phyloP scores from a whole-genome alignment of 768 basidiomycete genomes.

The Trametes cingulata region DNA sequence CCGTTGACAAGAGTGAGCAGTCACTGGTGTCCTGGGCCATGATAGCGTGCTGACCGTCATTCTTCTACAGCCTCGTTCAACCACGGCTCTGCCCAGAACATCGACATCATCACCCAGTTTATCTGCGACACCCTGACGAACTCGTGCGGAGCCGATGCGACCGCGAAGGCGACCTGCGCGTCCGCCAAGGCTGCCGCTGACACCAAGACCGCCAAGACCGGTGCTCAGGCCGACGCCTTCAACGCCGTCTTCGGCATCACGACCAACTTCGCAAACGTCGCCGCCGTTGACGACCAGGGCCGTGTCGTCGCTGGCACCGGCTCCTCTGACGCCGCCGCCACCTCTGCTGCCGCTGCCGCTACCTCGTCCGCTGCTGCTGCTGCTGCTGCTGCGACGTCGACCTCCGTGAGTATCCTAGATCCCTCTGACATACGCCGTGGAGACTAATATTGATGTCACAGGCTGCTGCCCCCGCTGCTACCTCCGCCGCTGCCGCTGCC shows the following conservation, averaged over 20 bases:
- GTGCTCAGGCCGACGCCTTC: slow-evolving; percentile 63
- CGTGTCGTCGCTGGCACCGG: slow-evolving; percentile 32
- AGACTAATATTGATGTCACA: neutral
- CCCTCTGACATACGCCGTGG: neutral
- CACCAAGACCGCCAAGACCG: slow-evolving; percentile 33
- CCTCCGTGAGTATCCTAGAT: neutral
- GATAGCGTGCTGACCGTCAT: neutral
- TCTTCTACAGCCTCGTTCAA: slow-evolving; percentile 42
- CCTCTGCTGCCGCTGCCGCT: slow-evolving; percentile 25
- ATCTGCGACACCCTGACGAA: slow-evolving; percentile 59
- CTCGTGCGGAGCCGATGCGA: slow-evolving; percentile 53
- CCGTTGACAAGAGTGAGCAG: slow-evolving; percentile 44
- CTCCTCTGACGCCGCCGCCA: slow-evolving; percentile 20
- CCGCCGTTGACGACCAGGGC: slow-evolving; percentile 49
- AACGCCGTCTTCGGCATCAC: slow-evolving; percentile 56
- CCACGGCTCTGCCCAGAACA: slow-evolving; percentile 63
- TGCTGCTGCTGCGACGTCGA: slow-evolving; percentile 16
- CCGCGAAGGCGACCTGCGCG: slow-evolving; percentile 52
- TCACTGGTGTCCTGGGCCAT: neutral
- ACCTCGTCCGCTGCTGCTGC: slow-evolving; percentile 21
- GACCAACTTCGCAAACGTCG: slow-evolving; percentile 51
- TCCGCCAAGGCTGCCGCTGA: slow-evolving; percentile 35
- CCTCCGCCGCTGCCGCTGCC: slow-evolving; percentile 16
- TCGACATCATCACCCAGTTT: slow-evolving; percentile 57
- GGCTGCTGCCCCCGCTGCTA: slow-evolving; percentile 9